Evolutionary conservation across 148 eudicot genomes (phyloP).

Genomic region (Vaccinium darrowii): DNA sequence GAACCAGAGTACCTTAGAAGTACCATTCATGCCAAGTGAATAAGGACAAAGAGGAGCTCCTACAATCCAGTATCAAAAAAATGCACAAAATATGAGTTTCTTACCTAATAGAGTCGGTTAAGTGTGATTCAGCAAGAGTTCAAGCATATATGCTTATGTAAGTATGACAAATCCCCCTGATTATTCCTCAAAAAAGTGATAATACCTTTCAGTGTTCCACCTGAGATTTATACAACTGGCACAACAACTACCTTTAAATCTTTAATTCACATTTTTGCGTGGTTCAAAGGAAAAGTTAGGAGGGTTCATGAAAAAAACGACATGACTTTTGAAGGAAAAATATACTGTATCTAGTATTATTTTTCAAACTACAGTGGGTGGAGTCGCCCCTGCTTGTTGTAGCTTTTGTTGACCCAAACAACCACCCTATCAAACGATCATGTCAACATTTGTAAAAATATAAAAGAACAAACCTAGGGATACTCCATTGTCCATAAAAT

Average conservation of each 20-base stretch:
- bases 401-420: too few relatives aligned
- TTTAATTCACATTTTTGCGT: neutral
- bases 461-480: too few relatives aligned
- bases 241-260: neutral
- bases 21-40: neutral
- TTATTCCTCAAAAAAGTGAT: neutral
- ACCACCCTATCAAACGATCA: too few relatives aligned
- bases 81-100: neutral
- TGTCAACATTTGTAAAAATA: too few relatives aligned
- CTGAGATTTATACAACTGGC: neutral
- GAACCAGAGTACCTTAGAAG: neutral
- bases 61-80: neutral
- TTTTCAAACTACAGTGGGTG: neutral
- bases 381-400: too few relatives aligned
- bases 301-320: neutral
- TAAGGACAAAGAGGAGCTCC: neutral
- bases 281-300: neutral
- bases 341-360: neutral
- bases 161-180: neutral
- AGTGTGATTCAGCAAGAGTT: neutral
- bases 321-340: neutral
- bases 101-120: neutral
- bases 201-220: neutral
- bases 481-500: too few relatives aligned
- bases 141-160: neutral